Evolutionary conservation across 2,329 filamentous ascomycete species (phyloP).

Genomic region (Botrytis medusae): DNA sequence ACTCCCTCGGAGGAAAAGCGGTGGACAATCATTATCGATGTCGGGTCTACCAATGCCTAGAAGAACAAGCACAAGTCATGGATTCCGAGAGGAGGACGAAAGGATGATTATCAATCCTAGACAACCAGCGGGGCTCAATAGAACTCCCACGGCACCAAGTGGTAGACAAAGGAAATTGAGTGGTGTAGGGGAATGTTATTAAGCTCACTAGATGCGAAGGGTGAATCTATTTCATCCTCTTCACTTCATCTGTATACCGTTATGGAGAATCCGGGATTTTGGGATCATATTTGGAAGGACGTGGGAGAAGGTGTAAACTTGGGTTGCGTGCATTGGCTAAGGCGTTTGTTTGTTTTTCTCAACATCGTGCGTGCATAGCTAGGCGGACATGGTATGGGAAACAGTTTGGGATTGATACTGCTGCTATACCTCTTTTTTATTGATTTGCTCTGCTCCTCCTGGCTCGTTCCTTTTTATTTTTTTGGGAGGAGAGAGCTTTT

Average conservation of each 20-base stretch:
- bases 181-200: conserved; percentile 59
- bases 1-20: conserved; percentile 53
- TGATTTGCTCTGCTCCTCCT: conserved; percentile 13
- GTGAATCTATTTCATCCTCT: not conserved
- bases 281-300: not conserved
- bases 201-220: conserved; percentile 22
- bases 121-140: not conserved
- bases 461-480: not conserved
- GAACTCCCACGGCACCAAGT: conserved; percentile 18
- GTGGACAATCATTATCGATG: conserved; percentile 40
- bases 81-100: conserved; percentile 31
- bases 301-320: conserved; percentile 6
- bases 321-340: conserved; percentile 29
- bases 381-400: conserved; percentile 12
- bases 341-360: conserved; percentile 24
- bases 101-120: conserved; percentile 33
- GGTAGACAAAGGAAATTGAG: conserved; percentile 47
- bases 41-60: conserved; percentile 24
- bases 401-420: conserved; percentile 17
- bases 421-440: conserved; percentile 16
- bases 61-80: conserved; percentile 36
- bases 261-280: conserved; percentile 24
- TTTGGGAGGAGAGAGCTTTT: not conserved
- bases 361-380: conserved; percentile 18
- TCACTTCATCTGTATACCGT: conserved; percentile 25